Evolutionary conservation across 371 early-diverging fungal genomes (phyloP), one percentile per base, ranked within the genome.

Genomic region (Aphelidium insulamus): DNA sequence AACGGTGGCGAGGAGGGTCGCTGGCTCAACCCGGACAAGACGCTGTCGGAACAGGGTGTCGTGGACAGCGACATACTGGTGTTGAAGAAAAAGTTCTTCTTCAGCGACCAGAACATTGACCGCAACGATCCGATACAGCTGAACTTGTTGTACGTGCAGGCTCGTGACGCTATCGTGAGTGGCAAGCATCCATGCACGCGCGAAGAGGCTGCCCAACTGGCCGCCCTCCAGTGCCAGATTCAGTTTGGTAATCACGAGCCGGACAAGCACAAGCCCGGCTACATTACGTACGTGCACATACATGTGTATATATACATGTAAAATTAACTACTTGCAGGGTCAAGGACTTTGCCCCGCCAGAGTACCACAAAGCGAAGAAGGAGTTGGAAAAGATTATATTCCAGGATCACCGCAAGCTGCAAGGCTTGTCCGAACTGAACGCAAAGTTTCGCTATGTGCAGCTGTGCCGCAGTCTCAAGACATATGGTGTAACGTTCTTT

Each of bases 401-500:
- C 29, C 22, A n/a, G n/a, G 63, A 62, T 37, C 57, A 67, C 35
- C 16, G 28, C 3, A 67, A 62, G 30, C 44, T 67, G 4, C 51
- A 54, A 21, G 61, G 62, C 5, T 20, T 64, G 10, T 34, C 39
- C 17, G 65, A 65, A 10, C 43, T 65, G 22, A 62, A 58, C 34
- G 61, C 55, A 17, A 67, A 65, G 40, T 60, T 56, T 33, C 48
- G 57, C 4, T 67, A 62, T 35, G 59, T 65, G 12, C 61, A 62
- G 38, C 41, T 62, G 21, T 46, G 52, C 20, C 43, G 68, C 14
- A 56, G 52, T 2, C 42, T 66, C 12, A 59, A 62, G 37, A 59
- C 63, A 1, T 66, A 66, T 36, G 67, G 67, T 3, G 53, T 55
- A 20, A 59, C 67, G 0, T 66, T 66, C 32, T 66, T 62, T 40